Conservation (phyloP, 352 stramenopile species). For the Phytophthora citricola region DNA sequence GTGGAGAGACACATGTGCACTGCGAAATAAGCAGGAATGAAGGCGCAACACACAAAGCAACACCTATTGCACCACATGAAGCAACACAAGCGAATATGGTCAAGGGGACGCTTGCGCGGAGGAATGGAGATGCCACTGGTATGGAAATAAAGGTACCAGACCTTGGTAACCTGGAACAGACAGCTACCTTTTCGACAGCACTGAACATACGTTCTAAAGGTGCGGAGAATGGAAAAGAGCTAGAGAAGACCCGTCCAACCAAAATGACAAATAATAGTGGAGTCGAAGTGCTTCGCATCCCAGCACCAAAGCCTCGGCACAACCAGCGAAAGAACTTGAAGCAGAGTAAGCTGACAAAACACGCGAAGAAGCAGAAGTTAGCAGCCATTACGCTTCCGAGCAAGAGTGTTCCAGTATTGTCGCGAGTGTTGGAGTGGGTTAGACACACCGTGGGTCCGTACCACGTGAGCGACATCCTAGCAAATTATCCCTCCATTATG, state of each 20-base stretch:
- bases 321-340: conserved; percentile 13
- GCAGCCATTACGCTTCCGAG: conserved; percentile 1
- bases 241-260: neutral
- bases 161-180: no score
- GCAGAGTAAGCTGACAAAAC: neutral
- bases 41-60: neutral
- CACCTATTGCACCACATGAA: no score
- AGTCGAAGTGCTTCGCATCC: conserved; percentile 8
- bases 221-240: neutral
- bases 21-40: neutral
- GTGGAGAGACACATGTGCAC: no score
- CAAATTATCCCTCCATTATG: conserved; percentile 10
- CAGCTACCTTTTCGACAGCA: neutral
- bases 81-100: no score
- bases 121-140: no score
- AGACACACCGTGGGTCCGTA: neutral
- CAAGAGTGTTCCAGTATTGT: neutral
- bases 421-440: conserved; percentile 5
- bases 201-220: neutral
- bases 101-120: no score
- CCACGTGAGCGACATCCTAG: conserved; percentile 1
- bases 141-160: no score
- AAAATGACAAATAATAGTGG: neutral
- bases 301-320: conserved; percentile 3
- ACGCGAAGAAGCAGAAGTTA: neutral